phyloP scores from a whole-genome alignment of 345 rosid genomes.

The Lumnitzera racemosa region DNA sequence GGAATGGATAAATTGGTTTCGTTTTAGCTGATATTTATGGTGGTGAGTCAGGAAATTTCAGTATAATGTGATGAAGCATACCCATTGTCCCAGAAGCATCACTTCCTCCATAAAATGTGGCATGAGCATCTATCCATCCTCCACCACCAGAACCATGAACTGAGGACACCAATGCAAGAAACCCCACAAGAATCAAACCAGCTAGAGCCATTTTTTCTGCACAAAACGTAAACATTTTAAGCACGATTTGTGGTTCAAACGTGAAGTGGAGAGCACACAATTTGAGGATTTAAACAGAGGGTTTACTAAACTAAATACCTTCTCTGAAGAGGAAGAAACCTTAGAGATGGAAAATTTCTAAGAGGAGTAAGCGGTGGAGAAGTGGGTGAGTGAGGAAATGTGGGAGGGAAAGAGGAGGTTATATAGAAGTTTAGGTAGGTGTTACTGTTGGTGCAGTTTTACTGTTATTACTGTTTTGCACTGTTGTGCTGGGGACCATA shows the following conservation, averaged over 20 bases:
- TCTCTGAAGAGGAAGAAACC: background rate
- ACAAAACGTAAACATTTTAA: background rate
- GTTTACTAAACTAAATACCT: too few species aligned
- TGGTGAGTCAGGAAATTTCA: too few species aligned
- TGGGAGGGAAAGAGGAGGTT: slow-evolving; percentile 20
- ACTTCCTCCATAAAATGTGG: slow-evolving; percentile 51
- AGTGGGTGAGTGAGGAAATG: slow-evolving; percentile 28
- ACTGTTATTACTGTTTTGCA: too few species aligned
- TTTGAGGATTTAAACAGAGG: too few species aligned
- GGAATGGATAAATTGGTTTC: too few species aligned
- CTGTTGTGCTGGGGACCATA: too few species aligned
- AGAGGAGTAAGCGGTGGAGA: slow-evolving; percentile 4
- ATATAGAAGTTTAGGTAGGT: slow-evolving; percentile 35
- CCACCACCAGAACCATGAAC: slow-evolving; percentile 39
- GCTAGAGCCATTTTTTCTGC: slow-evolving; percentile 43
- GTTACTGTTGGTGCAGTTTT: too few species aligned
- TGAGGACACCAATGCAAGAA: slow-evolving; percentile 43
- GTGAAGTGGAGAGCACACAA: too few species aligned
- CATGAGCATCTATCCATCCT: slow-evolving; percentile 29
- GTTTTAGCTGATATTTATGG: too few species aligned
- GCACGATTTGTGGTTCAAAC: too few species aligned
- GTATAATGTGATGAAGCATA: background rate
- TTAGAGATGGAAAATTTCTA: background rate
- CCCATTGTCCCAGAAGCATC: slow-evolving; percentile 64
- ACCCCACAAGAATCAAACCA: slow-evolving; percentile 28